Base-by-base conservation (phyloP, 2,329 filamentous ascomycete species). In the Cadophora sp. region DNA sequence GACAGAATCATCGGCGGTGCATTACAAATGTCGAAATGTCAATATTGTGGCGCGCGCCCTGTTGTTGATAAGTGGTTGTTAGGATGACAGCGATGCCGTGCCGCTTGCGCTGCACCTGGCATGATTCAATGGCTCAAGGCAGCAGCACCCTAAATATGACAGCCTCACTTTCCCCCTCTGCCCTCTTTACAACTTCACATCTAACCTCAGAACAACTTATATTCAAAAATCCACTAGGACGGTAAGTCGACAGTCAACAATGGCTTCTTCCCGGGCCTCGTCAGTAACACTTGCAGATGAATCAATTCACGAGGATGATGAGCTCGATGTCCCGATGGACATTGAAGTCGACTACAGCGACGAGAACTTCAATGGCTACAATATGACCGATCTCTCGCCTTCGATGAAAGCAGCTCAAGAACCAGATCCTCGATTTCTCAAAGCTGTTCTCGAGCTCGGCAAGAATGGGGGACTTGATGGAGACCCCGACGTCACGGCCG, bases 381-480 rank as follows among this genome's bases (percentile, higher is more conserved):
- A 50, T 22, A 27, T 56, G 48, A 8, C 48, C 16, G 58, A 36
- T 3, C 58, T 68, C 13, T 66, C 66, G 1, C 66, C 66, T 22
- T 66, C 65, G 3, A 70, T 72, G 66, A 62, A n/a, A 48, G 70
- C 70, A 22, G 70, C 70, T 18, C 50, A 27, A 18, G 33, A 69
- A 14, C 53, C 68, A 6, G 61, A 70, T 41, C 16, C 30, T 18
- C 60, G 61, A 20, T 63, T 70, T 27, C 50, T 72, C 6, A 67
- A 64, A 66, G 63, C 63, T 1, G 58, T 68, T 16, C 50, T 72
- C 8, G 48, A 22, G 4, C 14, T 66, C 22, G 64, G 65, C 22
- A 64, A 60, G 4, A 36, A 2, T 43, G 51, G 14, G 59, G 59
- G 22, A 43, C 9, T 33, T 20, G 33, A 56, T n/a, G 22, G 61